Evolutionary conservation across 345 rosid genomes (phyloP).

Genomic region (Corchorus capsularis): DNA sequence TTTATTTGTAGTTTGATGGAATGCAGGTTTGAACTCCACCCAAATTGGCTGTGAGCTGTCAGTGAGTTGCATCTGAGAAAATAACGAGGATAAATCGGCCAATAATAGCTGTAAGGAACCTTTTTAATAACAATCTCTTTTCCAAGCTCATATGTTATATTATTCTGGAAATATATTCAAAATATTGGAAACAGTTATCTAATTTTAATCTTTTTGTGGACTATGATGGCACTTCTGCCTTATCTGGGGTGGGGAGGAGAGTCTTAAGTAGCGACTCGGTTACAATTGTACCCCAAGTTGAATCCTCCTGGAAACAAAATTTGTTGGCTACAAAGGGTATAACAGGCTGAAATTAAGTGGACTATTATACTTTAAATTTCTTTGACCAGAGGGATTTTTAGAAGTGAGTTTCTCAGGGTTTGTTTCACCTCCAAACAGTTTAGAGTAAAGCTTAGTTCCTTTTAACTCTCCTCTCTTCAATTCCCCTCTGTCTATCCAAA

Average conservation of each 20-base stretch:
- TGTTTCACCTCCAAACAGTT: not conserved
- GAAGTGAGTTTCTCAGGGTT: not conserved
- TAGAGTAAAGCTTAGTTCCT: not conserved
- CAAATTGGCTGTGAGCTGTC: slow-evolving; percentile 60
- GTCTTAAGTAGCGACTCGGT: not conserved
- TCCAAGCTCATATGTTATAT: not conserved
- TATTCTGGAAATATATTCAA: not conserved
- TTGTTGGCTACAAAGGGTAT: not conserved
- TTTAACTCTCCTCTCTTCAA: not conserved
- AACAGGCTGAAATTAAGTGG: not conserved
- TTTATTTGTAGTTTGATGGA: slow-evolving; percentile 30
- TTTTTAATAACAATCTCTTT: not conserved
- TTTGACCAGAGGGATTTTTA: not conserved
- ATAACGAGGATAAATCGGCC: slow-evolving; percentile 6
- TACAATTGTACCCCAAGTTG: not conserved
- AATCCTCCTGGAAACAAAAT: not conserved
- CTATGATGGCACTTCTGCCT: not conserved
- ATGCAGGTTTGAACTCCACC: slow-evolving; percentile 45
- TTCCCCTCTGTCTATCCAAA: not conserved
- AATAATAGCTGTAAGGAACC: not conserved
- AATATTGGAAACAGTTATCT: not conserved
- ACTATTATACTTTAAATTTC: not conserved
- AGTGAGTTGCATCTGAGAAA: slow-evolving; percentile 52
- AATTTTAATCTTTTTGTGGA: not conserved
- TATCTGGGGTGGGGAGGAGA: not conserved